Base-by-base conservation (phyloP, 371 early-diverging fungal genomes). In the Mucor piriformis region DNA sequence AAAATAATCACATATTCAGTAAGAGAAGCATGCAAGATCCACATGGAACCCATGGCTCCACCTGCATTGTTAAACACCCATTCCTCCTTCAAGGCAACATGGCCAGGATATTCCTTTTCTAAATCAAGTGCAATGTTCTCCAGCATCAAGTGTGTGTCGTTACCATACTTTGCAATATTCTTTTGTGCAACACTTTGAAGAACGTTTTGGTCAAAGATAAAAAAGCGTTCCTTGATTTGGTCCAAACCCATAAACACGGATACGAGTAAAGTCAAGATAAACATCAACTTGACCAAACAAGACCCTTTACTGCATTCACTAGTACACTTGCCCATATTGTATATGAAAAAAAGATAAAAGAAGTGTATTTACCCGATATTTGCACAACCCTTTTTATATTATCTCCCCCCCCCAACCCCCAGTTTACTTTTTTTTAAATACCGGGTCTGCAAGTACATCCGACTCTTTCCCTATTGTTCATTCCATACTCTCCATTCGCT, bases 41-140 rank as follows among this genome's bases (percentile, higher is more conserved):
- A 81, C 79, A 82, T 82, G 24, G 78, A 59, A n/a, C 80, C 79
- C 83, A 82, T 82, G 33, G 83, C 83, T 61, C 83, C 83, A 64
- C 79, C 80, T 59, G 83, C 83, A 54, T 77, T 79, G 73, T 79
- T 82, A 52, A 82, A 79, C 0, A 81, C 79, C 79, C 82, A 78
- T 57, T 78, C 77, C 52, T 81, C 72, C 59, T 81, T 71, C 8
- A 77, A 23, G 7, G 60, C 10, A 24, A 81, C 60, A 56, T 81
- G 77, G 13, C 78, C 76, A 57, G 81, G 81, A 42, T 81, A 81
- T 43, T 67, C 59, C 50, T 68, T 56, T 23, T 71, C 67, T 21
- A 81, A 57, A 50, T 77, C 77, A 13, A 53, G 18, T 23, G 77
- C 77, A 62, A 81, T 66, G 32, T 61, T 54, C 21, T 50, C 46